phyloP scores from a whole-genome alignment of 2,329 filamentous ascomycete species.

The Beauveria caledonica region DNA sequence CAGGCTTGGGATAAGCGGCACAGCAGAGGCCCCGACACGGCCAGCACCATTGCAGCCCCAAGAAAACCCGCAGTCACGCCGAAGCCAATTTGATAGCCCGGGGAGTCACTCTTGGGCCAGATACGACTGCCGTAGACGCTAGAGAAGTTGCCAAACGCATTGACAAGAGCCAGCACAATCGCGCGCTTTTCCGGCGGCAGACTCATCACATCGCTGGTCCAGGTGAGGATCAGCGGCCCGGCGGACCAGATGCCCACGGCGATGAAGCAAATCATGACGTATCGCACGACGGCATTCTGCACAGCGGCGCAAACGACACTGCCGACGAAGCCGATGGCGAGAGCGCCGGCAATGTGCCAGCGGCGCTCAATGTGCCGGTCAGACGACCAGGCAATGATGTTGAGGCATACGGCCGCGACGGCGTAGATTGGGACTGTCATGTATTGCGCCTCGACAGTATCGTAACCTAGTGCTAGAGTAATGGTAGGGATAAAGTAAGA shows the following conservation, averaged over 20 bases:
- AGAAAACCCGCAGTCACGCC: conserved; percentile 22
- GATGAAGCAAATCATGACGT: conserved; percentile 23
- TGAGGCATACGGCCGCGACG: conserved; percentile 20
- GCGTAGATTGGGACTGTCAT: conserved; percentile 32
- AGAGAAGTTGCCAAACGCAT: conserved; percentile 24
- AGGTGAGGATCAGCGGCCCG: conserved; percentile 20
- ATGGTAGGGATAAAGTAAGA: conserved; percentile 48
- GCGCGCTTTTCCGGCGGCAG: conserved; percentile 24
- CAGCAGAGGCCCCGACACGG: conserved; percentile 17
- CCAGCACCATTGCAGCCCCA: conserved; percentile 18
- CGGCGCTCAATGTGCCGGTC: conserved; percentile 16
- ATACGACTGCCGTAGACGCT: conserved; percentile 24
- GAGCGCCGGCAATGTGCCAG: conserved; percentile 16
- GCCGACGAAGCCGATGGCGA: conserved; percentile 16
- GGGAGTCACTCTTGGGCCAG: conserved; percentile 21
- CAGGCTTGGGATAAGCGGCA: conserved; percentile 9
- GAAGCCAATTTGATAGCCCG: conserved; percentile 21
- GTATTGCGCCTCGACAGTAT: conserved; percentile 34
- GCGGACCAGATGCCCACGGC: conserved; percentile 20
- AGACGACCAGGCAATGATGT: conserved; percentile 18
- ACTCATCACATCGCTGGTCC: conserved; percentile 20
- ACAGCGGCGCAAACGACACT: conserved; percentile 18
- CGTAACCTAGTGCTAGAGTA: conserved; percentile 39
- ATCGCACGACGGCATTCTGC: conserved; percentile 18
- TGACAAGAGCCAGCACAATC: conserved; percentile 24